Base-by-base conservation (phyloP, 768 basidiomycete genomes). In the Leccinum aurantiacum region DNA sequence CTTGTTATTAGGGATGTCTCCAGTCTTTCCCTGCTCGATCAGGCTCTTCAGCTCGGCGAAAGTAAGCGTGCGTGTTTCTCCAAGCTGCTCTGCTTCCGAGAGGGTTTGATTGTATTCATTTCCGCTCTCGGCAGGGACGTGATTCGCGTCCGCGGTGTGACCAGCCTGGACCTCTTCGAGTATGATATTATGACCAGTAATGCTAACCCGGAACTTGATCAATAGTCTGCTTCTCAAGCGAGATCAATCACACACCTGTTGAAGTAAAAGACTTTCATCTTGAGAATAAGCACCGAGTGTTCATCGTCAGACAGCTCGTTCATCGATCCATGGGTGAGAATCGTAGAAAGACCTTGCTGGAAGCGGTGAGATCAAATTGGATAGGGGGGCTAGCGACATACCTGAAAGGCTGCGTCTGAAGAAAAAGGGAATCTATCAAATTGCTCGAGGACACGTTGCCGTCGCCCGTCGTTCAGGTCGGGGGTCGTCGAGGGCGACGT, bases 1-100 rank as follows among this genome's bases (percentile, higher is more conserved):
- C 64, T 86, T 89, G 69, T 91, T 93, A 66, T 92, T 89, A 1
- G 91, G 91, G 38, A 93, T 90, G 68, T 85, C 75, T 63, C 90
- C 88, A 4, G 84, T 82, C 62, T 80, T 84, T 17, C 90, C 90
- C 19, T 87, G 77, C 65, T 89, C 84, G 60, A 93, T 89, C 60
- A 93, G 76, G 37, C 79, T 78, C 65, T 89, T 84, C 56, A 93
- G 74, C 70, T 92, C 86, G 1, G 82, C 77, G 63, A 93, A 88
- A 0, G 84, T 84, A 59, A 91, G 74, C 27, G 79, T 72, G 15
- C 73, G 81, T n/a, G 76, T 69, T 63, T 33, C 0, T 33, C 31
- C 31, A 11, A 33, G 31, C 31, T 60, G 60, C 25, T 58, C 63
- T 48, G 41, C 17, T 27, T 54, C 60, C 27, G 58, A 61, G n/a